Percentiles rank a stretch among this genome's conserved stretches.
These are phyloP conservation scores for Aristolochia fimbriata DNA, from an alignment of 164 flowering plant genomes.

Conservation along the genomic window DNA sequence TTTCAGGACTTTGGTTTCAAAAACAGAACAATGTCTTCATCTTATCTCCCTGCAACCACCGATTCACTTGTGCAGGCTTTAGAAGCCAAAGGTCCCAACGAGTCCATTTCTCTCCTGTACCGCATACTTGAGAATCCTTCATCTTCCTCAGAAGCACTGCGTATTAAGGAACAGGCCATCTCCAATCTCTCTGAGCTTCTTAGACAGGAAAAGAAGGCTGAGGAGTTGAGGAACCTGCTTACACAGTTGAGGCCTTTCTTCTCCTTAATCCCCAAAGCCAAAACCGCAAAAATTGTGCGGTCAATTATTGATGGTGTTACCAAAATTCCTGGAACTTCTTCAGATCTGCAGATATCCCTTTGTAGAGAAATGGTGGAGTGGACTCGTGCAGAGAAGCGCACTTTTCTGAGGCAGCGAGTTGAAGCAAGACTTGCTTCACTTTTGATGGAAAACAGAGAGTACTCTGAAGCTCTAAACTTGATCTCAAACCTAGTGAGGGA, in stretches of 20 bases:
- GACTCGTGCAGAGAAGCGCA: conserved; percentile 58
- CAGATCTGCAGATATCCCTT: conserved; percentile 49
- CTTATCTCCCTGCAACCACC: conserved; percentile 48
- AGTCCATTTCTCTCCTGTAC: conserved; percentile 36
- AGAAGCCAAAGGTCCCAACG: conserved; percentile 41
- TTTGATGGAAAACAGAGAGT: too few species aligned
- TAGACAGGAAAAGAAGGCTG: conserved; percentile 45
- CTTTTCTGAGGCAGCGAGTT: conserved; percentile 50
- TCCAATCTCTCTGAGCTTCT: conserved; percentile 46
- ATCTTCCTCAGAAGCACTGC: conserved; percentile 43
- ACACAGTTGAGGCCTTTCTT: conserved; percentile 8
- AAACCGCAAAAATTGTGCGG: too few species aligned
- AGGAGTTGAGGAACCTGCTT: conserved; percentile 48
- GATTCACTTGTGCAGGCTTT: conserved; percentile 44
- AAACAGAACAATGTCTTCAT: conserved; percentile 25
- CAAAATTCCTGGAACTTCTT: background rate
- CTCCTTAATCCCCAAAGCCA: too few species aligned
- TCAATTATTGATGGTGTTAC: too few species aligned
- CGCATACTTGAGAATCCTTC: conserved; percentile 44
- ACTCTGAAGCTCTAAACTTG: too few species aligned
- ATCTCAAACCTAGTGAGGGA: too few species aligned
- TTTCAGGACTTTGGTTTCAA: too few species aligned
- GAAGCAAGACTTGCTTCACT: conserved; percentile 18
- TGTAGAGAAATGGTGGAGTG: conserved; percentile 61
- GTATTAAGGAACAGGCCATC: conserved; percentile 47